Conservation (phyloP, 2,329 filamentous ascomycete genomes). For the Xylaria sp. region DNA sequence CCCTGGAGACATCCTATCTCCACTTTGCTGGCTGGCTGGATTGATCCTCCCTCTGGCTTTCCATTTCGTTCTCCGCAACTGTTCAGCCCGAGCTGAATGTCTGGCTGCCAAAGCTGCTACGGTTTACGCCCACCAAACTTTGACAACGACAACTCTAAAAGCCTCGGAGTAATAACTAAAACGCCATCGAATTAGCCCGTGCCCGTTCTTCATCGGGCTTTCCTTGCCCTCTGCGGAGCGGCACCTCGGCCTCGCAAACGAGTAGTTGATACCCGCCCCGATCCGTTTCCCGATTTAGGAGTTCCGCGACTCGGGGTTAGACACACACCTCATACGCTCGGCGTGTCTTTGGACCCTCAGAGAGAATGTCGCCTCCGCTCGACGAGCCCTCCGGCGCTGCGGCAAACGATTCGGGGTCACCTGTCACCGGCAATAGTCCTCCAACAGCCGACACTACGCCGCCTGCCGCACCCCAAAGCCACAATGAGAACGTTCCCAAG, state of each 20-base stretch:
- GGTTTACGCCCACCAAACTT: neutral
- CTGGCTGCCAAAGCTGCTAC: neutral
- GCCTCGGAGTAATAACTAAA: neutral
- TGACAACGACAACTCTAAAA: neutral
- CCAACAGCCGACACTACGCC: slow-evolving; percentile 40
- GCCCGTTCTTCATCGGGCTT: neutral
- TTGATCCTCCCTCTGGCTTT: neutral
- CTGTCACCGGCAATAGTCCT: slow-evolving; percentile 43
- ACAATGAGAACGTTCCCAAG: slow-evolving; percentile 65
- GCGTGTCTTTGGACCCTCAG: slow-evolving; percentile 5
- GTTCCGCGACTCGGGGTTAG: neutral
- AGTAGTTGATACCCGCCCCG: neutral
- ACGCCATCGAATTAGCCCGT: neutral
- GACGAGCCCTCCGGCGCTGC: slow-evolving; percentile 21
- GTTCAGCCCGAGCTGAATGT: too few relatives aligned
- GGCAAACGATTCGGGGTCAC: slow-evolving; percentile 39
- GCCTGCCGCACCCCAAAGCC: slow-evolving; percentile 46
- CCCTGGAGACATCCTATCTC: slow-evolving; percentile 7
- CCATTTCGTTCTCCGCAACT: neutral
- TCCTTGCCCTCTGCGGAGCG: neutral
- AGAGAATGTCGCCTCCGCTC: slow-evolving; percentile 31
- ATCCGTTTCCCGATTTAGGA: slow-evolving; percentile 9
- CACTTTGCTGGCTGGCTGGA: neutral
- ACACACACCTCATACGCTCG: neutral
- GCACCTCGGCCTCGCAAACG: neutral